Evolutionary conservation across 75 land plant species (phyloP).

Genomic region (Selaginella tamariscina): DNA sequence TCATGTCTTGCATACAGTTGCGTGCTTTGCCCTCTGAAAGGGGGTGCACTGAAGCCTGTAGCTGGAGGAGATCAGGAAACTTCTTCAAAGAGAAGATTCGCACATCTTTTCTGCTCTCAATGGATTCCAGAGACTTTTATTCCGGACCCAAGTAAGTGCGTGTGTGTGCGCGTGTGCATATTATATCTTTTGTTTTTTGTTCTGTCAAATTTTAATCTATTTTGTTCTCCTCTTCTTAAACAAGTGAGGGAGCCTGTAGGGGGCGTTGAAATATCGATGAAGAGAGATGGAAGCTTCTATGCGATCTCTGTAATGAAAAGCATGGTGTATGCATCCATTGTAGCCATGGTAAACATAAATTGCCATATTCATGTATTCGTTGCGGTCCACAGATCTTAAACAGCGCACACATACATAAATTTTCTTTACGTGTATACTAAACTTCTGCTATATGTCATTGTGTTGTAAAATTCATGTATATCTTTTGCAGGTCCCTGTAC

Average conservation of each 20-base stretch:
- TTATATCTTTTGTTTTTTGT: no score
- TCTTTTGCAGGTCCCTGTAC: constrained; percentile 55
- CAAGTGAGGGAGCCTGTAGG: constrained; percentile 68
- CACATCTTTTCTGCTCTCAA: constrained; percentile 68
- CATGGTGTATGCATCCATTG: constrained; percentile 86
- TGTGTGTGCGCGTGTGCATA: no score
- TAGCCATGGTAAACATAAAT: constrained; percentile 78
- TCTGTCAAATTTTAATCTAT: no score
- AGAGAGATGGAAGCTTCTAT: constrained; percentile 50
- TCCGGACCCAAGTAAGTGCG: constrained; percentile 42
- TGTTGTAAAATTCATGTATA: background rate
- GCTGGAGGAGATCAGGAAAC: constrained; percentile 1
- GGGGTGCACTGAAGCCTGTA: constrained; percentile 69
- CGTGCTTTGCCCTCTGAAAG: constrained; percentile 55
- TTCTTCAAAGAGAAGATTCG: constrained; percentile 24
- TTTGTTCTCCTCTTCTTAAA: no score
- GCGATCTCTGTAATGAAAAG: constrained; percentile 71
- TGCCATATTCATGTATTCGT: no score
- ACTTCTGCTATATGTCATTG: background rate
- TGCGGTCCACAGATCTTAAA: no score
- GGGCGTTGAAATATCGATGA: constrained; percentile 64
- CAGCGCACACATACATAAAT: no score
- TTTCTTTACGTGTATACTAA: background rate
- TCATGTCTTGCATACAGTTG: constrained; percentile 30
- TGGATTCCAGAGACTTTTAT: constrained; percentile 87